A percentile compares a stretch with the other conserved stretches of the same genome.
Conservation (phyloP, 352 stramenopile species). For the Phytophthora fragariae region DNA sequence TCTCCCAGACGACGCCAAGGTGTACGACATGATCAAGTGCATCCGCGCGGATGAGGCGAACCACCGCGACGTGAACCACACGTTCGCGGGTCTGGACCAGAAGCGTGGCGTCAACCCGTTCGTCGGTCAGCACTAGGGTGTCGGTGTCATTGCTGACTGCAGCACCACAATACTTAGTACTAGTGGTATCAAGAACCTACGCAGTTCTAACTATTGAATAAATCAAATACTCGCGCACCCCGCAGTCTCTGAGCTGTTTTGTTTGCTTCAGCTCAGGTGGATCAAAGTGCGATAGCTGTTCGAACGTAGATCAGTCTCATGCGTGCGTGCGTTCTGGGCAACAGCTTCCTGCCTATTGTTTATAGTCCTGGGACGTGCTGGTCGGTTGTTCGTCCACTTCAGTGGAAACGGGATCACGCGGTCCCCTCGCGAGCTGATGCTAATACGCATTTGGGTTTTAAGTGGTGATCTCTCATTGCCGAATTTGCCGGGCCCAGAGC, state of each 20-base stretch:
- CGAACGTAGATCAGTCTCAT: too few relatives aligned
- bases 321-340: too few relatives aligned
- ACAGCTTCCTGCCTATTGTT: too few relatives aligned
- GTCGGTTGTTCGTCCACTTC: not conserved
- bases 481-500: slow-evolving; percentile 7
- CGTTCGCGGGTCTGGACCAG: slow-evolving; percentile 51
- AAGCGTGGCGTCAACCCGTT: slow-evolving; percentile 48
- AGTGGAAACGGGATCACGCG: not conserved
- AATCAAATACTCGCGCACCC: too few relatives aligned
- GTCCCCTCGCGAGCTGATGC: not conserved
- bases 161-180: too few relatives aligned
- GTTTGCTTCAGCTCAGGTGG: too few relatives aligned
- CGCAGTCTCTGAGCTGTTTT: too few relatives aligned
- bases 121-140: slow-evolving; percentile 19
- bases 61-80: slow-evolving; percentile 89
- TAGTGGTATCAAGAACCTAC: too few relatives aligned
- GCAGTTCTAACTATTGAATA: too few relatives aligned
- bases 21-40: slow-evolving; percentile 87
- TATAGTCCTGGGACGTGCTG: not conserved
- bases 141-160: not conserved
- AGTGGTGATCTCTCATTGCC: slow-evolving; percentile 1
- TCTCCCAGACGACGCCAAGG: slow-evolving; percentile 74
- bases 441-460: not conserved
- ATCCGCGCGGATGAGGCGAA: slow-evolving; percentile 88
- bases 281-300: too few relatives aligned